Percentiles rank a stretch among this genome's conserved stretches.
Evolutionary conservation across 164 flowering plant genomes (phyloP).

Genomic region (Liquidambar formosana): DNA sequence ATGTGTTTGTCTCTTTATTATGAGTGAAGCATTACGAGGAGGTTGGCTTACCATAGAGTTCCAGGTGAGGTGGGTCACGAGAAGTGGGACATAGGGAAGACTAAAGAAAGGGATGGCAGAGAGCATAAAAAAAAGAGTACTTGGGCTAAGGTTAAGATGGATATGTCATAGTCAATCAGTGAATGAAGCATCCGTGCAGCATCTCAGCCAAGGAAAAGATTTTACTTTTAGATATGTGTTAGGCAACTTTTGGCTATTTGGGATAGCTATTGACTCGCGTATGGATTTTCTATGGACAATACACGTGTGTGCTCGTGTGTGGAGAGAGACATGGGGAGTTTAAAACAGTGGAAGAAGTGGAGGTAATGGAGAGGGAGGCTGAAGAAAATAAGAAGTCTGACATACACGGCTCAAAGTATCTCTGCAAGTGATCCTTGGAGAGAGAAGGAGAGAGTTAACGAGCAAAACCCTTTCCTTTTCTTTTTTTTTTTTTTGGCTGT

Average conservation of each 20-base stretch:
- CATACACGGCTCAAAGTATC: too few relatives aligned
- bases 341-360: too few relatives aligned
- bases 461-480: too few relatives aligned
- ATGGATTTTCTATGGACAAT: too few relatives aligned
- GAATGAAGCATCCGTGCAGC: conserved; percentile 30
- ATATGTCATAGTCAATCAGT: conserved; percentile 29
- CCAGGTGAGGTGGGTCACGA: conserved; percentile 19
- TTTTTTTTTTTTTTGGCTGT: too few relatives aligned
- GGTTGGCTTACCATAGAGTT: conserved; percentile 12
- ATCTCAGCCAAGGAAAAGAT: conserved; percentile 35
- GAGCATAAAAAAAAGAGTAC: conserved; percentile 6
- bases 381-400: conserved; percentile 1
- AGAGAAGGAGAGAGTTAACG: not conserved
- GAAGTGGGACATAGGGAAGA: conserved; percentile 28
- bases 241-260: conserved; percentile 26
- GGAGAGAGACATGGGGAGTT: too few relatives aligned
- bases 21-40: conserved; percentile 27
- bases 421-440: too few relatives aligned
- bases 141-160: not conserved
- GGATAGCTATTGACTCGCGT: conserved; percentile 7
- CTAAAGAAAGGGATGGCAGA: conserved; percentile 8
- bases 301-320: conserved; percentile 9
- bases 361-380: not conserved
- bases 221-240: conserved; percentile 20
- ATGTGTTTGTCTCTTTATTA: conserved; percentile 20